A percentile compares a stretch with the other conserved stretches of the same genome.
phyloP scores from a whole-genome alignment of 2,329 filamentous ascomycete genomes.

The Trichoderma afroharzianum region DNA sequence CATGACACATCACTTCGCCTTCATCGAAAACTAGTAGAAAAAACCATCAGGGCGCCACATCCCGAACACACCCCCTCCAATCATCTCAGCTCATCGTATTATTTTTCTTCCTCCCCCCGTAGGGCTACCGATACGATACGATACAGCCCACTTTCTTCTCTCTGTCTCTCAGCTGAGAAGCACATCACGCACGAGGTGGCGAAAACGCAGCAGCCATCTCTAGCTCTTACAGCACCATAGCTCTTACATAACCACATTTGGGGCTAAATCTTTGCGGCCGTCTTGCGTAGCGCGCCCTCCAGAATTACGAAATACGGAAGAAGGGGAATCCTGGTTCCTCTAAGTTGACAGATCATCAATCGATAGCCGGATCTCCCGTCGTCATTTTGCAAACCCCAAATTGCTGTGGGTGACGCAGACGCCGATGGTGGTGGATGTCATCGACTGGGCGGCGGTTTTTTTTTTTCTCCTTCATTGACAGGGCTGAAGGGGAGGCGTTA shows the following conservation, averaged over 20 bases:
- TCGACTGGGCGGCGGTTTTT: not conserved
- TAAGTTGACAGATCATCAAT: slow-evolving; percentile 4
- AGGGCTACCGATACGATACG: not conserved
- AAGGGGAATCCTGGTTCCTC: not conserved
- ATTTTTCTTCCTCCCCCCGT: not conserved
- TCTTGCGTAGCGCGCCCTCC: not conserved
- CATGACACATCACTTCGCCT: not conserved
- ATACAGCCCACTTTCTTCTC: not conserved
- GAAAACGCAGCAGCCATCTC: not conserved
- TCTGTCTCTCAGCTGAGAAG: not conserved
- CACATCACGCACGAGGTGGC: not conserved
- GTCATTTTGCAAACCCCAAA: not conserved
- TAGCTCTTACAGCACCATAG: slow-evolving; percentile 11
- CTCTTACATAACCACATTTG: slow-evolving; percentile 5
- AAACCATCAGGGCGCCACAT: not conserved
- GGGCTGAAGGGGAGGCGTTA: not conserved
- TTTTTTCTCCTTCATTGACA: not conserved
- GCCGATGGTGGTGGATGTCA: not conserved
- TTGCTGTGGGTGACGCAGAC: not conserved
- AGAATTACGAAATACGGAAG: not conserved
- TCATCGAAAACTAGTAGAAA: not conserved
- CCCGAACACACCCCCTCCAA: not conserved
- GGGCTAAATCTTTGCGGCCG: not conserved
- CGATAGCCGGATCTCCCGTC: slow-evolving; percentile 10
- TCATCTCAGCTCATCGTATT: not conserved